phyloP scores from a whole-genome alignment of 805 yeast genomes.

The Candida ortonii region DNA sequence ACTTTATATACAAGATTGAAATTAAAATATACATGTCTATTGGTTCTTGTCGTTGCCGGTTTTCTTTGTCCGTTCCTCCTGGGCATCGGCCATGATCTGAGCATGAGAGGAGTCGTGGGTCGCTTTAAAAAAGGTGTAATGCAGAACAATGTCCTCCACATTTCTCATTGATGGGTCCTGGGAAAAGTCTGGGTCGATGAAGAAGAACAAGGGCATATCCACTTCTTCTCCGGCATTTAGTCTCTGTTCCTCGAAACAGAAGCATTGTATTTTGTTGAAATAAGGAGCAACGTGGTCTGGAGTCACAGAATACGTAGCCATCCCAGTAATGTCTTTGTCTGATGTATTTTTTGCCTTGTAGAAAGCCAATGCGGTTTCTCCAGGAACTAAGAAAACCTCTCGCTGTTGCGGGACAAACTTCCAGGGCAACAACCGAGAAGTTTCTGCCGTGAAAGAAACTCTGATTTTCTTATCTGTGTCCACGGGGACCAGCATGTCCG shows the following conservation, averaged over 20 bases:
- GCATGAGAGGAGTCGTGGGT: conserved; percentile 32
- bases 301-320: conserved; percentile 96
- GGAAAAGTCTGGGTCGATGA: conserved; percentile 93
- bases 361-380: conserved; percentile 96
- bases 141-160: conserved; percentile 83
- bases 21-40: conserved; percentile 1
- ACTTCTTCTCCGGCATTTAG: conserved; percentile 94
- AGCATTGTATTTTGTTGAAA: conserved; percentile 95
- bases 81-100: conserved; percentile 25
- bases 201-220: conserved; percentile 98
- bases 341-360: conserved; percentile 87
- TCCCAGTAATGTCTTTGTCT: conserved; percentile 89
- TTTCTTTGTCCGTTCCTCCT: conserved; percentile 9
- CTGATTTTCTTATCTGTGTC: conserved; percentile 78
- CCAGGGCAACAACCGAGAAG: conserved; percentile 91
- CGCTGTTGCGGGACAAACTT: conserved; percentile 90
- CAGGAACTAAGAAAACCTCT: conserved; percentile 90
- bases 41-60: conserved; percentile 1
- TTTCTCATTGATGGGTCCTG: conserved; percentile 90
- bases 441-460: conserved; percentile 88
- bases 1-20: conserved; percentile 3
- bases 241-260: conserved; percentile 96
- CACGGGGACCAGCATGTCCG: conserved; percentile 85
- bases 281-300: conserved; percentile 97
- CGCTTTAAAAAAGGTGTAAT: conserved; percentile 86